Base-by-base conservation (phyloP, 192 early-diverging fungal genomes). In the Coemansia sp. region DNA sequence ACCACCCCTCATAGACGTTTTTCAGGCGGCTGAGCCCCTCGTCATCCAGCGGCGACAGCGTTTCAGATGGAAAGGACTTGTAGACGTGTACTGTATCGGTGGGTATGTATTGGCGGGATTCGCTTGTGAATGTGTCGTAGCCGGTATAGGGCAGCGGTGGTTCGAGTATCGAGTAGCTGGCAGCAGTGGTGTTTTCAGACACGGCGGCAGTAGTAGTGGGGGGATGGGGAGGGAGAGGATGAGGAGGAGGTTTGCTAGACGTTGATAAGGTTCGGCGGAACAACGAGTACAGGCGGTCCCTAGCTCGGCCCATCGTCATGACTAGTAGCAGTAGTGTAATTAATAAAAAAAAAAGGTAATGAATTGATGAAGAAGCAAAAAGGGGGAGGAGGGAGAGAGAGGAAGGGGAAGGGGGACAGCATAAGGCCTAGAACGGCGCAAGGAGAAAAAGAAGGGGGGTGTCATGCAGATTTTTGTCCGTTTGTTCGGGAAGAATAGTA, bases 1-100 rank as follows among this genome's bases (percentile, higher is more conserved):
- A 19, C 79, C 79, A 82, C 1, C 60, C 79, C 56, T 82, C 79
- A 31, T 73, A 82, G 15, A 82, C 32, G 3, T 60, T 74, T 60
- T 82, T 82, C 53, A 82, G 67, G 4, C 79, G 39, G 6, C 79
- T 73, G 2, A 82, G 22, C 1, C 79, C 79, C 36, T 73, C 67
- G 47, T 76, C 79, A 27, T 82, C 73, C 15, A 82, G 63, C 29
- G 79, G 73, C 29, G 70, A 12, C 15, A 67, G 54, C n/a, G 73
- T 57, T 32, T 73, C 63, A 5, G 70, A 72, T 5, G 67, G 59
- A 29, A 82, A 72, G 4, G 79, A 76, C 56, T 82, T 82, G 66
- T 64, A 63, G 10, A 82, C 57, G 27, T 59, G 79, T 1, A 60
- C 70, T 2, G 35, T 25, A 0, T 63, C 70, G 11, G 53, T 70